Evolutionary conservation across 2,329 filamentous ascomycete species (phyloP), one percentile per base, ranked within the genome.

Genomic region (Fusarium tuaranense): DNA sequence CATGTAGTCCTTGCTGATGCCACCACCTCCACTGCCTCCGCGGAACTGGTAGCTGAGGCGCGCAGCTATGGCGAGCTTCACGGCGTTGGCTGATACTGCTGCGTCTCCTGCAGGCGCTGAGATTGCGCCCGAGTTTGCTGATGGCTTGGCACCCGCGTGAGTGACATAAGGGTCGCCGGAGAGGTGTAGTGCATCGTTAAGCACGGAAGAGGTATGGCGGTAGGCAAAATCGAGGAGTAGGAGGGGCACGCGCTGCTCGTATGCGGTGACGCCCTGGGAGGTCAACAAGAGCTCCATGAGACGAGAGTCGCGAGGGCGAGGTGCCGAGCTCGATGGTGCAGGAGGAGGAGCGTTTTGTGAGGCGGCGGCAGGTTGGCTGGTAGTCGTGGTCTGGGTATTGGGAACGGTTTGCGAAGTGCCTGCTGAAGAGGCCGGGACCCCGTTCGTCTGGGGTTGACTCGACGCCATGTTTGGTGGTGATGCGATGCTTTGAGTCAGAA

Each of bases 141-240:
- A 87, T 3, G 89, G 87, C 73, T 87, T 86, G 7, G 86, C 80
- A 65, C 89, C 89, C 3, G 89, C 89, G 66, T 90, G 87, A 8
- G 87, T 84, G 22, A 89, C 86, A 84, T 94, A 93, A 9, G 92
- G 92, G 81, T 94, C 92, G 8, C 90, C 88, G 7, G 89, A 88
- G 30, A 94, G 88, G 78, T 93, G 92, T 18, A 94, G 84, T 8
- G 91, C 92, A 84, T 95, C 93, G 75, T 86, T 90, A 22, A 95
- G 90, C 39, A 95, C 87, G 67, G 90, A 88, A 2, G 91, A 91
- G 12, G 92, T 94, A 87, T 95, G 94, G 41, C 94, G 91, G 88
- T 97, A 97, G 59, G 94, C 93, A 80, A 96, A 96, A 85, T 97
- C 94, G 81, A 97, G 91, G 59, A 97, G 91, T 68, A 95, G 91